phyloP scores from a whole-genome alignment of 345 rosid species.

The Hirschfeldia incana region DNA sequence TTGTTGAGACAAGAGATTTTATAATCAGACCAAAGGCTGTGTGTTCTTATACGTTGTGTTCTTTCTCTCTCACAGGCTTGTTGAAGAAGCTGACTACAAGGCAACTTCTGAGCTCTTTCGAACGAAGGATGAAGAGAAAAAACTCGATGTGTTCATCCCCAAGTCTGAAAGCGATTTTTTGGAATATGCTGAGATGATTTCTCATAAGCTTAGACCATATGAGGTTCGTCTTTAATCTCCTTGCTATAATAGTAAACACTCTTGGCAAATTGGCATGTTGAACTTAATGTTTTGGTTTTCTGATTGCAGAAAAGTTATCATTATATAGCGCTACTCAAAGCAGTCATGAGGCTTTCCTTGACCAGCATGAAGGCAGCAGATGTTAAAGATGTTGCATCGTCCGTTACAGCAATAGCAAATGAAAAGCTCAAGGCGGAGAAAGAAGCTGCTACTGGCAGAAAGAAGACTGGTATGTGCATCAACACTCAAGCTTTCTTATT shows the following conservation, averaged over 20 bases:
- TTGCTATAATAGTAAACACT: neutral
- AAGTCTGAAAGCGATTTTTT: conserved; percentile 87
- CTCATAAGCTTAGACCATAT: conserved; percentile 63
- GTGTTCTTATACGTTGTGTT: conserved; percentile 7
- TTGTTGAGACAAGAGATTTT: neutral
- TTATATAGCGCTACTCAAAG: conserved; percentile 70
- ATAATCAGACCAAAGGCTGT: neutral
- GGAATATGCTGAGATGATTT: conserved; percentile 90
- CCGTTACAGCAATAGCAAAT: conserved; percentile 85
- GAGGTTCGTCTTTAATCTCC: conserved; percentile 52
- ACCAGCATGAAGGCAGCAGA: conserved; percentile 79
- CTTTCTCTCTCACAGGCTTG: conserved; percentile 55
- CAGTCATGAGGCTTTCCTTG: conserved; percentile 84
- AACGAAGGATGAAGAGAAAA: conserved; percentile 58
- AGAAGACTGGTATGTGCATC: conserved; percentile 66
- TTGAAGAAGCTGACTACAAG: conserved; percentile 88
- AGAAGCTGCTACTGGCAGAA: conserved; percentile 82
- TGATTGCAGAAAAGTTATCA: conserved; percentile 86
- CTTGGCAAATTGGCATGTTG: neutral
- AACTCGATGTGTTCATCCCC: conserved; percentile 74
- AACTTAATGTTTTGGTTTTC: neutral
- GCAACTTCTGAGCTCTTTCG: conserved; percentile 74
- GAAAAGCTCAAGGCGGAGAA: conserved; percentile 93
- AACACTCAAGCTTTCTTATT: neutral
- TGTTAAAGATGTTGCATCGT: conserved; percentile 87